Percentiles rank a stretch among this genome's conserved stretches.
Evolutionary conservation across 257 asterid species (phyloP).

Genomic region (Sherardia arvensis): DNA sequence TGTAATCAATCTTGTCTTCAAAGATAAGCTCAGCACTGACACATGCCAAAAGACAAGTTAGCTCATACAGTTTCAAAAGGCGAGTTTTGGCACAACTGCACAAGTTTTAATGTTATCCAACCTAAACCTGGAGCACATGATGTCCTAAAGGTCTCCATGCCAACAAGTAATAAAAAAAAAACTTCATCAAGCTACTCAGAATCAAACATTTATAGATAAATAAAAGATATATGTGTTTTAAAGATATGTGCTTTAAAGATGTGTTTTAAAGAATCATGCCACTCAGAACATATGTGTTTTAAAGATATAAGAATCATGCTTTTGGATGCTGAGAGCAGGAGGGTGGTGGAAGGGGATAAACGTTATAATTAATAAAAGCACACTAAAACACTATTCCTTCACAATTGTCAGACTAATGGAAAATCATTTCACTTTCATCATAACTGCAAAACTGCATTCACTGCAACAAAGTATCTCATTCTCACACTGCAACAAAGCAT

Average conservation of each 20-base stretch:
- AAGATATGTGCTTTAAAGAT: background rate
- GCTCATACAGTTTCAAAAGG: conserved; percentile 1
- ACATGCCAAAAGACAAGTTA: conserved; percentile 12
- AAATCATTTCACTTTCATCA: background rate
- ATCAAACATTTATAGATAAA: too few relatives aligned
- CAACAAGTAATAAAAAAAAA: background rate
- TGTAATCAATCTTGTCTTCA: conserved; percentile 75
- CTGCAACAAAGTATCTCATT: background rate
- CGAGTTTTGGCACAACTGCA: background rate
- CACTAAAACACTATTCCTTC: background rate
- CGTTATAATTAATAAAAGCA: background rate
- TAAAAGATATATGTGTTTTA: background rate
- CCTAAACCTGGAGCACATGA: background rate
- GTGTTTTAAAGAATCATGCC: background rate
- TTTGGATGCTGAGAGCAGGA: background rate
- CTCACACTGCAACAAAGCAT: background rate
- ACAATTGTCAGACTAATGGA: background rate
- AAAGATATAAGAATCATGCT: background rate
- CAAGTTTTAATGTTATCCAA: background rate
- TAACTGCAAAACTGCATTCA: background rate
- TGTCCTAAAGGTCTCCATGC: background rate
- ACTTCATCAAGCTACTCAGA: background rate
- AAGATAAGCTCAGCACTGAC: conserved; percentile 76
- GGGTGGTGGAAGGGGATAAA: background rate
- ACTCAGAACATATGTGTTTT: background rate